Conservation (phyloP, 163 green algal genomes). For the Chlorella variabilis region DNA sequence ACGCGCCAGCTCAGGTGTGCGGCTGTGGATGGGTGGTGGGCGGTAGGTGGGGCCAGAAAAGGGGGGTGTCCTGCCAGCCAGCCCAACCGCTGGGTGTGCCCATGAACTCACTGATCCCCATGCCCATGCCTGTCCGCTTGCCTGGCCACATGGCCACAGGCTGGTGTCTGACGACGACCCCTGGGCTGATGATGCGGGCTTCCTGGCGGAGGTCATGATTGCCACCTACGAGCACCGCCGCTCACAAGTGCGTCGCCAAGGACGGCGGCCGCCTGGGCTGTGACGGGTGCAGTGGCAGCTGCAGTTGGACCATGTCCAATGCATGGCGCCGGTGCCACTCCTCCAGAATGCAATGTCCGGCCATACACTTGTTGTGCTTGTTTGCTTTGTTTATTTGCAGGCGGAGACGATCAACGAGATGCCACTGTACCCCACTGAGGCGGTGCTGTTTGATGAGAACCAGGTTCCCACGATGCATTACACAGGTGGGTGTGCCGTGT, state of each 20-base stretch:
- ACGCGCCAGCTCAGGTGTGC: conserved; percentile 59
- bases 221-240: conserved; percentile 79
- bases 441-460: conserved; percentile 91
- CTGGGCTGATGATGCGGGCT: conserved; percentile 68
- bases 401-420: conserved; percentile 88
- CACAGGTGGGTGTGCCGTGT: conserved; percentile 46
- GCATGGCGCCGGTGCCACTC: too few relatives aligned
- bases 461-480: conserved; percentile 77
- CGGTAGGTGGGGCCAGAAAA: background rate
- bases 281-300: too few relatives aligned
- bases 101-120: too few relatives aligned
- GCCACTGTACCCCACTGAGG: conserved; percentile 97
- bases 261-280: too few relatives aligned
- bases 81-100: background rate
- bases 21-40: background rate
- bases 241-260: conserved; percentile 19
- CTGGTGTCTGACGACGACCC: conserved; percentile 81
- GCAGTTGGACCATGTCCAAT: too few relatives aligned
- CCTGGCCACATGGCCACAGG: too few relatives aligned
- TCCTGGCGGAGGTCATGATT: conserved; percentile 87
- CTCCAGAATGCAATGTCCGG: too few relatives aligned
- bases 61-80: too few relatives aligned
- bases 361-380: too few relatives aligned
- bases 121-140: too few relatives aligned
- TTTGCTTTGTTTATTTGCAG: too few relatives aligned